phyloP scores from a whole-genome alignment of 2,329 filamentous ascomycete species.

The Fusarium concolor region DNA sequence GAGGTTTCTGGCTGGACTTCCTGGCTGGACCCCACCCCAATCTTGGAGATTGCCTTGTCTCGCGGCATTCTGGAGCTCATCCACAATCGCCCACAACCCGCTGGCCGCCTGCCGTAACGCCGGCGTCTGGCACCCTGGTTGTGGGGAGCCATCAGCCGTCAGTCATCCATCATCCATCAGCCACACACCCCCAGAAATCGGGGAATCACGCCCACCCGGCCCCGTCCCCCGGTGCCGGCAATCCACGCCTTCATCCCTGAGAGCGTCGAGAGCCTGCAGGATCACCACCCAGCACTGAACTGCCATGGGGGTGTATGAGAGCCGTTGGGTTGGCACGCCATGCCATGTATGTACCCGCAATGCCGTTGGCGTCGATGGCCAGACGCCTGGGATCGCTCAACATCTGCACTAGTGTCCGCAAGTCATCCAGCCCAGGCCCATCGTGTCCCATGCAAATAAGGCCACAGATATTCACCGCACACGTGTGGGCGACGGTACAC shows the following conservation, averaged over 20 bases:
- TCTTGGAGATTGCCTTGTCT: slow-evolving; percentile 30
- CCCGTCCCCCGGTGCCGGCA: slow-evolving; percentile 42
- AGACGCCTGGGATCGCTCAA: slow-evolving; percentile 43
- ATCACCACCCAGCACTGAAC: slow-evolving; percentile 35
- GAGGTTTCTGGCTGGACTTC: slow-evolving; percentile 8
- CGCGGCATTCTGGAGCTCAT: slow-evolving; percentile 40
- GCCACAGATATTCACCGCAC: slow-evolving; percentile 42
- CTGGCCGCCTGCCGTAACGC: slow-evolving; percentile 31
- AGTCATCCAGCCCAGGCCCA: slow-evolving; percentile 43
- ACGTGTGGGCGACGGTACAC: slow-evolving; percentile 45
- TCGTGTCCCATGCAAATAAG: slow-evolving; percentile 44
- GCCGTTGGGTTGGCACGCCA: slow-evolving; percentile 43
- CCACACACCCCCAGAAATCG: slow-evolving; percentile 36
- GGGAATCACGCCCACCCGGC: slow-evolving; percentile 37
- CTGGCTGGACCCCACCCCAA: slow-evolving; percentile 18
- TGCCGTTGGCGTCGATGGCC: slow-evolving; percentile 44
- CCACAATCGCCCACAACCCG: slow-evolving; percentile 33
- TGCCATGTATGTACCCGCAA: slow-evolving; percentile 35
- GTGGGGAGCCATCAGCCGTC: slow-evolving; percentile 38
- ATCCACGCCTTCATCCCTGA: slow-evolving; percentile 39
- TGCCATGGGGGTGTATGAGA: slow-evolving; percentile 25
- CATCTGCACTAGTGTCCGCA: slow-evolving; percentile 46
- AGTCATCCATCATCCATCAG: slow-evolving; percentile 31
- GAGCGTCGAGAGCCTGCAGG: slow-evolving; percentile 37
- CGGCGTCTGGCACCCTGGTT: slow-evolving; percentile 32